Evolutionary conservation across 805 yeast species (phyloP).

Genomic region (Myxozyma geophila): DNA sequence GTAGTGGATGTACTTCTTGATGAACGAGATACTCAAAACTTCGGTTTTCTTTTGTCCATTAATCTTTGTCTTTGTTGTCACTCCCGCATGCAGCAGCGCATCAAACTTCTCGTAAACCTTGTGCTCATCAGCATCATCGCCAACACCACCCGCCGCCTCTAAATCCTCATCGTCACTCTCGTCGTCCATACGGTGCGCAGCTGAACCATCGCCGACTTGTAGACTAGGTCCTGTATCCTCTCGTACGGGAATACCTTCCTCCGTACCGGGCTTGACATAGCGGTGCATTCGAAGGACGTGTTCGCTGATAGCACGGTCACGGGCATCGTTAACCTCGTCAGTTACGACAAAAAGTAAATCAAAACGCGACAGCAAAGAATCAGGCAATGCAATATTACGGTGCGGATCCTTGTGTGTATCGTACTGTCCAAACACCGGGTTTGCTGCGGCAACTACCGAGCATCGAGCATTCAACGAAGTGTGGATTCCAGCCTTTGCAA

Average conservation of each 20-base stretch:
- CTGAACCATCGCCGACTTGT: conserved; percentile 69
- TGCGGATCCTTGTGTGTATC: conserved; percentile 96
- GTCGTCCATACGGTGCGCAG: conserved; percentile 60
- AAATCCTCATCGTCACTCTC: conserved; percentile 52
- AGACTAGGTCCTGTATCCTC: conserved; percentile 68
- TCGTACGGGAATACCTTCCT: conserved; percentile 92
- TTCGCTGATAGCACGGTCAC: conserved; percentile 87
- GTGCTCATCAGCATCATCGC: conserved; percentile 44
- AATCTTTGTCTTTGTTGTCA: conserved; percentile 47
- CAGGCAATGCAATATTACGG: conserved; percentile 94
- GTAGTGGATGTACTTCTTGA: conserved; percentile 90
- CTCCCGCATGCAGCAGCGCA: conserved; percentile 81
- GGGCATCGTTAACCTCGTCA: conserved; percentile 84
- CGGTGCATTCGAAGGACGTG: conserved; percentile 95
- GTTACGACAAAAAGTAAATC: conserved; percentile 94
- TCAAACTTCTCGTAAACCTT: conserved; percentile 81
- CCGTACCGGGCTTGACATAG: conserved; percentile 80
- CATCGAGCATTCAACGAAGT: conserved; percentile 96
- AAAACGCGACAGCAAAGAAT: conserved; percentile 93
- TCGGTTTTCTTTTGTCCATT: conserved; percentile 49
- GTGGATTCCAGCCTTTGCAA: conserved; percentile 97
- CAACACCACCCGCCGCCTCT: conserved; percentile 56
- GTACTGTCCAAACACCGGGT: conserved; percentile 95
- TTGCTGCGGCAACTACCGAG: conserved; percentile 96
- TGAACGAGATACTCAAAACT: conserved; percentile 76